These are phyloP conservation scores for Bruguiera sexangula DNA, from an alignment of 345 rosid species.

Conservation along the genomic window DNA sequence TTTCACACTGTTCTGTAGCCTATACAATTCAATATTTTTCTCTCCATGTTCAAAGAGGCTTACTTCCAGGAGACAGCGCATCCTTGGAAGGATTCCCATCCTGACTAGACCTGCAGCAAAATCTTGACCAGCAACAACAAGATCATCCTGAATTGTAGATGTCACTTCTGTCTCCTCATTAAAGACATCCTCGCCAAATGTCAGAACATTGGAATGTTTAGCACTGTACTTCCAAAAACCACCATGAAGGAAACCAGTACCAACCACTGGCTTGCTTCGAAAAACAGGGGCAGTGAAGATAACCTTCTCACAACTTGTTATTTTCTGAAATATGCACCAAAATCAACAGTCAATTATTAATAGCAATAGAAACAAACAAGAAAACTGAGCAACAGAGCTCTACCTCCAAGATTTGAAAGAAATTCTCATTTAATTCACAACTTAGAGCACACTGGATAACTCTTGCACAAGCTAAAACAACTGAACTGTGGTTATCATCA, in stretches of 20 bases:
- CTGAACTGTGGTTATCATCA: constrained; percentile 84
- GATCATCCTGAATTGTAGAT: constrained; percentile 78
- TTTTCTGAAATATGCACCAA: constrained; percentile 45
- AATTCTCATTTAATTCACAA: constrained; percentile 59
- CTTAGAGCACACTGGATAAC: constrained; percentile 60
- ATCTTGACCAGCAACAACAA: constrained; percentile 83
- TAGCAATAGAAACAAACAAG: not conserved
- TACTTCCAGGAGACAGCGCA: constrained; percentile 74
- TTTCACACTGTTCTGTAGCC: not conserved
- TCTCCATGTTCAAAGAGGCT: constrained; percentile 18
- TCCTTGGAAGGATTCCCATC: constrained; percentile 81
- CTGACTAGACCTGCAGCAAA: constrained; percentile 85
- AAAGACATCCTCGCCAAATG: constrained; percentile 37
- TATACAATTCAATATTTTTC: not conserved
- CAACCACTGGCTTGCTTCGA: constrained; percentile 73
- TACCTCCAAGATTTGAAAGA: constrained; percentile 77
- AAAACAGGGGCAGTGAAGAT: constrained; percentile 73
- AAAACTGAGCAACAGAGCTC: constrained; percentile 6
- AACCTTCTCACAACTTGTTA: constrained; percentile 37
- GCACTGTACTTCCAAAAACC: constrained; percentile 93
- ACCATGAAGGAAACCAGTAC: constrained; percentile 71
- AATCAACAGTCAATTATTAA: constrained; percentile 11
- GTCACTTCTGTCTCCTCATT: constrained; percentile 58
- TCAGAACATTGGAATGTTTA: constrained; percentile 72
- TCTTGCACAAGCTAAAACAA: constrained; percentile 67